Evolutionary conservation across 352 stramenopile species (phyloP), one percentile per base, ranked within the genome.

Genomic region (Phytophthora niederhauseri): DNA sequence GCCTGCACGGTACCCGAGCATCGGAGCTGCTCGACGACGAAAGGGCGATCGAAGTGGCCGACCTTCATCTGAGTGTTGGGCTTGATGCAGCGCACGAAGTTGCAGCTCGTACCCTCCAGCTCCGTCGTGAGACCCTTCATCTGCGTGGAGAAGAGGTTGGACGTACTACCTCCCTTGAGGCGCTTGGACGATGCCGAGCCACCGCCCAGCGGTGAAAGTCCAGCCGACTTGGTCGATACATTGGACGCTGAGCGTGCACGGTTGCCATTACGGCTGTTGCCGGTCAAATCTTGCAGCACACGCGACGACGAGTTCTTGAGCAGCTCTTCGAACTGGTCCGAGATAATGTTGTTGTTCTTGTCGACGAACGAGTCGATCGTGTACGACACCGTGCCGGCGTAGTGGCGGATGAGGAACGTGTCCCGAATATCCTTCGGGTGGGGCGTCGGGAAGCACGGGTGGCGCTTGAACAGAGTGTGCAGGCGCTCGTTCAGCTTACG

Each of bases 31-130:
- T 92, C 87, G 12, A 91, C 87, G 12, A 92, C 88, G 53, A 91
- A 96, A 26, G 73, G 77, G 28, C 86, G 85, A 61, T 89, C 89
- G 51, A 92, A 96, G 14, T 89, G 46, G 17, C 95, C 89, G 1
- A 90, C 72, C 59, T 96, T 89, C 85, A 98, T 99, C 43, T 90
- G 76, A n/a, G 85, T 97, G 81, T 99, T 99, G 0, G 96, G 96
- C 76, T 99, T 99, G 75, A 99, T 98, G 78, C 94, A 98, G 49
- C 94, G 90, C 68, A 99, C 91, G 70, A 98, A 99, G 64, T 97
- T 97, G 58, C 93, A 96, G 58, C 88, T 90, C 26, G 94, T 98
- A 15, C 84, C 84, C 48, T 91, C 77, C 1, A 98, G 69, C 54
- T 95, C 87, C 0, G 82, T 86, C 7, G 90, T 94, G 4, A 98